phyloP scores from a whole-genome alignment of 345 rosid species.

The Arabis alpina region DNA sequence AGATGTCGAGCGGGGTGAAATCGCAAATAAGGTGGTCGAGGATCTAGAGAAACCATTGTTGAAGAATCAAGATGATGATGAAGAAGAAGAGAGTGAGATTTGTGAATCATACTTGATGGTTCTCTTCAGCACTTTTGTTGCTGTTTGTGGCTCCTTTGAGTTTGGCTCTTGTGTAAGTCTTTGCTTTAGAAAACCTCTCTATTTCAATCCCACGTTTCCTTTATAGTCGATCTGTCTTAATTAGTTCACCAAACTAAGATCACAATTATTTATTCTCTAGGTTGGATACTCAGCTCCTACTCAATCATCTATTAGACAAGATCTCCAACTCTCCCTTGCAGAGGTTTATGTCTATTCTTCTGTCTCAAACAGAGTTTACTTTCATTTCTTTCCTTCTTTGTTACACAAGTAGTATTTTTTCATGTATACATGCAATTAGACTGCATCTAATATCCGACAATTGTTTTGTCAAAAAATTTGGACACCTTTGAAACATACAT shows the following conservation, averaged over 20 bases:
- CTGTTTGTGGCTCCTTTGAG: conserved; percentile 87
- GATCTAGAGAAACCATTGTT: conserved; percentile 54
- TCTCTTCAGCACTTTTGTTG: conserved; percentile 74
- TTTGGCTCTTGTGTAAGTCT: conserved; percentile 92
- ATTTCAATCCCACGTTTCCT: background rate
- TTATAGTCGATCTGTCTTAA: background rate
- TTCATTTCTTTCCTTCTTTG: background rate
- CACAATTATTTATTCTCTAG: conserved; percentile 51
- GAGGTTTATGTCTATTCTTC: conserved; percentile 52
- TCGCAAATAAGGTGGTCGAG: conserved; percentile 40
- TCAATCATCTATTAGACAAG: conserved; percentile 80
- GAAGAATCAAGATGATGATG: conserved; percentile 38
- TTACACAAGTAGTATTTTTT: background rate
- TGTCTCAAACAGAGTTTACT: background rate
- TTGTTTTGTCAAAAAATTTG: background rate
- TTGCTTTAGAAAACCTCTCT: background rate
- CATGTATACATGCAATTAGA: background rate
- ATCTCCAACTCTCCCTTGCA: conserved; percentile 72
- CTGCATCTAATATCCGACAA: background rate
- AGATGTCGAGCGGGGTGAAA: conserved; percentile 59
- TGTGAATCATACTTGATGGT: conserved; percentile 65
- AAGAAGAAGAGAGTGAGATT: conserved; percentile 31
- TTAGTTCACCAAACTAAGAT: conserved; percentile 6
- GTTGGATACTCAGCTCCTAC: conserved; percentile 96
- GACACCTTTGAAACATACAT: background rate